A percentile compares a stretch with the other conserved stretches of the same genome.
These are phyloP conservation scores for Cytospora mali DNA, from an alignment of 2,329 filamentous ascomycete species.

Conservation along the genomic window DNA sequence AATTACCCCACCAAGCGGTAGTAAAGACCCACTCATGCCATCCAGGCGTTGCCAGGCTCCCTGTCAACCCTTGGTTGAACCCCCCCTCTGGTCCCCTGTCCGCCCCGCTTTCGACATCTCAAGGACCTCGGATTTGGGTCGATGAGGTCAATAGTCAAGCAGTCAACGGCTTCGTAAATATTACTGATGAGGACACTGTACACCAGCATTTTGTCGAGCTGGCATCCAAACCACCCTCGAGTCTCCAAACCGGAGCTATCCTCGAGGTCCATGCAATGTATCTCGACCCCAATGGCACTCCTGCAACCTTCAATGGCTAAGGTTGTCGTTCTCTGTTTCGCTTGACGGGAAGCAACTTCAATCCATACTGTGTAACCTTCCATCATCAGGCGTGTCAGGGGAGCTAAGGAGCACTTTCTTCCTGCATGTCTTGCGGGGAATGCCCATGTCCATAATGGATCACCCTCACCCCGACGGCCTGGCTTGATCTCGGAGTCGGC, in stretches of 20 bases:
- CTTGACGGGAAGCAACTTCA: conserved; percentile 4
- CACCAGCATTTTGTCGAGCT: background rate
- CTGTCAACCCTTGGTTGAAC: background rate
- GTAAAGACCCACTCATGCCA: conserved; percentile 8
- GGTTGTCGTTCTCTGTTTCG: background rate
- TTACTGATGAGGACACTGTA: background rate
- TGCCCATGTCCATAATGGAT: conserved; percentile 23
- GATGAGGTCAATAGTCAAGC: conserved; percentile 2
- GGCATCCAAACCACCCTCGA: conserved; percentile 2
- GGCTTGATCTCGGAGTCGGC: conserved; percentile 10
- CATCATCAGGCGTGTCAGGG: conserved; percentile 4
- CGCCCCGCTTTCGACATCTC: conserved; percentile 18
- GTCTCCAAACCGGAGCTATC: background rate
- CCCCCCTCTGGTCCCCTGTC: background rate
- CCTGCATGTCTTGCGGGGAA: conserved; percentile 26
- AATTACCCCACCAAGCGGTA: conserved; percentile 17
- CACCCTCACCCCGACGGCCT: conserved; percentile 25
- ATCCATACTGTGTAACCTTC: conserved; percentile 9
- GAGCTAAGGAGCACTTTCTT: conserved; percentile 7
- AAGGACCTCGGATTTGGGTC: conserved; percentile 13
- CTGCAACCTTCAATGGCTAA: conserved; percentile 9
- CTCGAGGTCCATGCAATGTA: background rate
- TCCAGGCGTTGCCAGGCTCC: background rate
- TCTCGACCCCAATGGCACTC: conserved; percentile 12
- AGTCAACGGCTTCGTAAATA: background rate